Base-by-base conservation (phyloP, 805 yeast genomes). In the Brettanomyces sp. region DNA sequence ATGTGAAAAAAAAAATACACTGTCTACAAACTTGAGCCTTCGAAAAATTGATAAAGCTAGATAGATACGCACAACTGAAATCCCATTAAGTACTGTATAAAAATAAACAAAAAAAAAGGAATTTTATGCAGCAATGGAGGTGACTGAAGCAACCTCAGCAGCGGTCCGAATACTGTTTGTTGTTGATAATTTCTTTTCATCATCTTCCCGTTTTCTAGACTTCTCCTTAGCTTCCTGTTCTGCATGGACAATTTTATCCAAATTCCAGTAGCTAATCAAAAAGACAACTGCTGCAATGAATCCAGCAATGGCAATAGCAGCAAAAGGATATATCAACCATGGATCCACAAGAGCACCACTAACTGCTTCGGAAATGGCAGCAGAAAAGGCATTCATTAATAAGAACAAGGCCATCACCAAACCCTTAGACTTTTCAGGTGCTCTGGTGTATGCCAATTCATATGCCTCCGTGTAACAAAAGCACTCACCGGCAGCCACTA, bases 401-500 rank as follows among this genome's bases (percentile, higher is more conserved):
- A 60, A 47, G 58, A 58, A 60, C 33, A 59, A 48, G n/a, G 79
- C 72, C 75, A 70, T 67, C 14, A 75, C 79, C 49, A 75, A 64
- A 46, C 77, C 74, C 56, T 72, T 71, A 66, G 75, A 68, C 48
- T 69, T 66, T n/a, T 67, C 70, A 41, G 80, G 79, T 12, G 79
- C 67, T 55, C 76, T 65, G 3, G 77, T 69, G 56, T 74, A 74
- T 3, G 79, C 79, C 49, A 74, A 59, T 56, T 74, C 79, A 52
- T 73, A 74, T 33, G 71, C 77, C 38, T 76, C 70, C 21, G 71
- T 66, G 52, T 58, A 68, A 41, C 77, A 73, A 54, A 74, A 74
- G 63, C 78, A 73, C 56, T 75, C 79, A 50, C 76, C 72, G 22
- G 70, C 66, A 39, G 79, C 79, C 18, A 65, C 64, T 45, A 73